phyloP scores from a whole-genome alignment of 1,284 basidiomycete genomes.

The Apiotrichum porosum region DNA sequence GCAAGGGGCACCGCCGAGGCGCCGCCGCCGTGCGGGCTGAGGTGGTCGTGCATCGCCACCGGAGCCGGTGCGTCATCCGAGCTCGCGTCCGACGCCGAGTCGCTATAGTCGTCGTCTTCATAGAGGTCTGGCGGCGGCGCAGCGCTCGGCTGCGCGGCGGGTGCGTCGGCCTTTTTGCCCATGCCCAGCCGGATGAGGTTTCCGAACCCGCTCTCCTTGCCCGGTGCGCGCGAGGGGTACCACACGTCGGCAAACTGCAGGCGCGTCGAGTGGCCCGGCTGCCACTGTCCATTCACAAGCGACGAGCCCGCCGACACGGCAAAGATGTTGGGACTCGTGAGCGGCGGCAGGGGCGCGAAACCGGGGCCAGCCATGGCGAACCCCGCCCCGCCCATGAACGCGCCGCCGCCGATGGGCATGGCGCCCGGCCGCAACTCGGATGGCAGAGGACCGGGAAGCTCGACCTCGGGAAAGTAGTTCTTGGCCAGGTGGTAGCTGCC shows the following conservation, averaged over 20 bases:
- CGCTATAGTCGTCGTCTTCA: conserved; percentile 17
- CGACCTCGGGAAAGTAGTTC: conserved; percentile 36
- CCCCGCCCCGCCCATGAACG: conserved; percentile 27
- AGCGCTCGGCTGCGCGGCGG: neutral
- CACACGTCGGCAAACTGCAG: conserved; percentile 40
- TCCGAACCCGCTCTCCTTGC: conserved; percentile 31
- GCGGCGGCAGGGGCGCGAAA: conserved; percentile 13
- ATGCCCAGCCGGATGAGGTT: conserved; percentile 20
- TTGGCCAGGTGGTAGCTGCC: conserved; percentile 34
- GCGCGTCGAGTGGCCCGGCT: conserved; percentile 30
- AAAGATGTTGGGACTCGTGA: conserved; percentile 16
- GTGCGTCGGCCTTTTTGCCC: conserved; percentile 12
- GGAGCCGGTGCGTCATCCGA: conserved; percentile 4
- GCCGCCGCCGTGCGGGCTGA: conserved; percentile 1
- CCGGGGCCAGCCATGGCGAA: conserved; percentile 14
- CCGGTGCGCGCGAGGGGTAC: conserved; percentile 33
- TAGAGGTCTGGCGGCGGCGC: conserved; percentile 8
- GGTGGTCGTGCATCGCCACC: conserved; percentile 1
- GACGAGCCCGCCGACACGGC: conserved; percentile 31
- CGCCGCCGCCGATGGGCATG: conserved; percentile 11
- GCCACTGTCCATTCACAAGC: conserved; percentile 40
- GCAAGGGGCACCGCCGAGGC: neutral
- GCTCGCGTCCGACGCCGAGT: neutral
- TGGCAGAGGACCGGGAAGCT: conserved; percentile 29
- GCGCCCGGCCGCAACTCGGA: conserved; percentile 10